phyloP scores from a whole-genome alignment of 202 grass and related monocot species.

The Musa balbisiana region DNA sequence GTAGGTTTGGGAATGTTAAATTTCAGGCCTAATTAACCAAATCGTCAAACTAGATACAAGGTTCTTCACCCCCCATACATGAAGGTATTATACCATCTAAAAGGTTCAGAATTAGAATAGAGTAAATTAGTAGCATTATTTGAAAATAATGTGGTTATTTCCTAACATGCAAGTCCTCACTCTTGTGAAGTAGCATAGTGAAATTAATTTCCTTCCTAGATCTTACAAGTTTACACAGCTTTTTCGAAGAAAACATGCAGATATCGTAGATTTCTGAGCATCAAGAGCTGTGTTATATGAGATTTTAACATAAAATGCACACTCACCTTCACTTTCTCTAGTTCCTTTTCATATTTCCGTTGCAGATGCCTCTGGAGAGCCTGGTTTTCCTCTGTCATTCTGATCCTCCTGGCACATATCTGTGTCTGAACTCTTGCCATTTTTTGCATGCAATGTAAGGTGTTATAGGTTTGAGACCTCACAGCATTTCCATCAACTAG shows the following conservation, averaged over 20 bases:
- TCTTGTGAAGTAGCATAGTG: no score
- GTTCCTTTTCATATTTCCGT: conserved; percentile 12
- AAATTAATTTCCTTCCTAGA: no score
- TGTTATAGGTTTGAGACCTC: conserved; percentile 6
- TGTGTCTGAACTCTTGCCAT: conserved; percentile 15
- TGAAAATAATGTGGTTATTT: no score
- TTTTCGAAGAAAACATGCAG: no score
- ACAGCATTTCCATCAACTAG: conserved; percentile 18
- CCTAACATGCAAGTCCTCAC: no score
- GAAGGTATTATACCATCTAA: no score
- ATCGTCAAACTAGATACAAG: no score
- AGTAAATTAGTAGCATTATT: no score
- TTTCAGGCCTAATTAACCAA: not conserved
- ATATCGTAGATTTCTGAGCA: not conserved
- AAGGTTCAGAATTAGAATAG: no score
- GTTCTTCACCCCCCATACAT: no score
- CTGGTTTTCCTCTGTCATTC: conserved; percentile 28
- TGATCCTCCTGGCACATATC: conserved; percentile 17
- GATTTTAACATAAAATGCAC: not conserved
- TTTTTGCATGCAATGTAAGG: conserved; percentile 18
- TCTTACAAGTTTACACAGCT: no score
- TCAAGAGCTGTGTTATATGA: not conserved
- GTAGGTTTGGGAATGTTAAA: not conserved
- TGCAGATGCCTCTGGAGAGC: conserved; percentile 27
- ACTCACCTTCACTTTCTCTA: conserved; percentile 17